These are phyloP conservation scores for Elongisporangium anandrum DNA, from an alignment of 352 stramenopile species.

Conservation along the genomic window DNA sequence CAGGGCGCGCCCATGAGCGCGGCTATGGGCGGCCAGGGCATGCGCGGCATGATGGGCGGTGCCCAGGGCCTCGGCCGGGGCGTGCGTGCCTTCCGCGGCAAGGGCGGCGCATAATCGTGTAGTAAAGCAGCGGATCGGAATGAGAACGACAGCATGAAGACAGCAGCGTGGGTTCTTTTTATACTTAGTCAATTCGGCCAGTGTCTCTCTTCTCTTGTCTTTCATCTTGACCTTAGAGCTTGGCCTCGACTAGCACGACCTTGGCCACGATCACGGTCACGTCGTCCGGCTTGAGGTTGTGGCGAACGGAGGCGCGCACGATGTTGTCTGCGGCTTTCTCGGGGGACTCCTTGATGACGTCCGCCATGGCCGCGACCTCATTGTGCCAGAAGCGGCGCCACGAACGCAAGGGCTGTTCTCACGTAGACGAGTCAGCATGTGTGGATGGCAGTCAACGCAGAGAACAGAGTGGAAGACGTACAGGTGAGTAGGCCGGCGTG, in stretches of 20 bases:
- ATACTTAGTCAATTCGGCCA: not conserved
- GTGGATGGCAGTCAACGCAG: too few species aligned
- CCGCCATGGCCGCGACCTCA: slow-evolving; percentile 51
- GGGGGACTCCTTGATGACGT: slow-evolving; percentile 41
- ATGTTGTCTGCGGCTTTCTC: slow-evolving; percentile 58
- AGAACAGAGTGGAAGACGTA: slow-evolving; percentile 13
- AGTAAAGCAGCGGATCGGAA: not conserved
- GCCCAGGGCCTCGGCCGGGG: slow-evolving; percentile 67
- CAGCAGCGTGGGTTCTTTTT: not conserved
- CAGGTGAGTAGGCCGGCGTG: slow-evolving; percentile 45
- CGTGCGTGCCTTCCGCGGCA: slow-evolving; percentile 74
- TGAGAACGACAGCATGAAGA: not conserved
- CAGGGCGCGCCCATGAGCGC: slow-evolving; percentile 77
- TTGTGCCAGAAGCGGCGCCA: slow-evolving; percentile 63
- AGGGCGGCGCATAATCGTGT: slow-evolving; percentile 63
- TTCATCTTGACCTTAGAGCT: slow-evolving; percentile 24
- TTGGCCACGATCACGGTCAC: slow-evolving; percentile 77
- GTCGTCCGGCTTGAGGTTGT: slow-evolving; percentile 84
- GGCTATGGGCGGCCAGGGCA: slow-evolving; percentile 90
- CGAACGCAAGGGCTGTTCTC: slow-evolving; percentile 59
- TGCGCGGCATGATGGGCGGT: slow-evolving; percentile 88
- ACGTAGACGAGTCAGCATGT: not conserved
- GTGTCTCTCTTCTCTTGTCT: not conserved
- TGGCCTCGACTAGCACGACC: slow-evolving; percentile 45
- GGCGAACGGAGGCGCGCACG: slow-evolving; percentile 59